Evolutionary conservation across 441 rosid species (phyloP).

Genomic region (Dalechampia spathulata): DNA sequence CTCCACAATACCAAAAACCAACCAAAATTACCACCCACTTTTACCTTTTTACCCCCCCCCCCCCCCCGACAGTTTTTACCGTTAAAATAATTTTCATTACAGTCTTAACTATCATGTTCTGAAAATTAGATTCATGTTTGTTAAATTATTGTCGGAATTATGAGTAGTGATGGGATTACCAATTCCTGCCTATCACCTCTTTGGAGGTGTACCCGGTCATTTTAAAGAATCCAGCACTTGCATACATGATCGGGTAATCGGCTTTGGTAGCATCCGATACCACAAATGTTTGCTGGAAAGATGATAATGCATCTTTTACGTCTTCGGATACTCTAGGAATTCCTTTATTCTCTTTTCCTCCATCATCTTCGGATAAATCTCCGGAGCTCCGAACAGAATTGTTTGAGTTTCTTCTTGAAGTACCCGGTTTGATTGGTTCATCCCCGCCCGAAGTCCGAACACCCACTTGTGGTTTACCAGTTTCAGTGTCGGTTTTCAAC

Average conservation of each 20-base stretch:
- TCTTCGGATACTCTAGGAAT: slow-evolving; percentile 79
- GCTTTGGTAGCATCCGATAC: slow-evolving; percentile 96
- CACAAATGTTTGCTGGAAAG: slow-evolving; percentile 92
- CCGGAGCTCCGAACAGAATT: slow-evolving; percentile 75
- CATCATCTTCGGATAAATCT: slow-evolving; percentile 52
- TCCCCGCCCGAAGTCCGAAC: slow-evolving; percentile 80
- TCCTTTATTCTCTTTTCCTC: slow-evolving; percentile 37
- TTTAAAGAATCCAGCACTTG: slow-evolving; percentile 93
- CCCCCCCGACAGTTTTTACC: slow-evolving; percentile 11
- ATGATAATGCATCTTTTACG: slow-evolving; percentile 65
- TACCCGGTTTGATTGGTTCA: slow-evolving; percentile 30
- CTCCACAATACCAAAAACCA: background rate
- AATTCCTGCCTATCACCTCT: slow-evolving; percentile 90
- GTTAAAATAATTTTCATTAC: too few relatives aligned
- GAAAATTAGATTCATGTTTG: too few relatives aligned
- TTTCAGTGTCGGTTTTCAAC: slow-evolving; percentile 67
- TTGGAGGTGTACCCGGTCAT: slow-evolving; percentile 94
- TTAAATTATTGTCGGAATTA: too few relatives aligned
- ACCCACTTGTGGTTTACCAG: slow-evolving; percentile 78
- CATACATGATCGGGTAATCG: slow-evolving; percentile 80
- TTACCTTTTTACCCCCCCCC: slow-evolving; percentile 10
- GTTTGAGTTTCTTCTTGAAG: slow-evolving; percentile 51
- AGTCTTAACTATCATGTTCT: too few relatives aligned
- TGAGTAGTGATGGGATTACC: slow-evolving; percentile 27
- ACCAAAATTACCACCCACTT: background rate